Evolutionary conservation across 2,329 filamentous ascomycete species (phyloP), one percentile per base, ranked within the genome.

Genomic region (Fusarium multiceps): DNA sequence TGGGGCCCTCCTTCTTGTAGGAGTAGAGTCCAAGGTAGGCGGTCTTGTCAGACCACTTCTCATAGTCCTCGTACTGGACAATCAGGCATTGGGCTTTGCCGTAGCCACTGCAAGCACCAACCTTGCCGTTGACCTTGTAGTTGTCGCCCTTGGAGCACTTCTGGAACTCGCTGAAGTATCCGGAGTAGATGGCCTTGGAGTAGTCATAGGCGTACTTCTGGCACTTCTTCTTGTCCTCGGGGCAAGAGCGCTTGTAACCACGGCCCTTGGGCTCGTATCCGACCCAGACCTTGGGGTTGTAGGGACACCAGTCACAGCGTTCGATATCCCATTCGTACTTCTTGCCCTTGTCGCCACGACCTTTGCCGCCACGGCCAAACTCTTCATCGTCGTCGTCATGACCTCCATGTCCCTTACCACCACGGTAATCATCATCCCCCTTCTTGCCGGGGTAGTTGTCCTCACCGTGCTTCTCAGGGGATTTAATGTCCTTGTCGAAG

Each of bases 1-100:
- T 60, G 43, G 55, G 54, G 13, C 47, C 49, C 11, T 47, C 32
- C 2, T 53, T 18, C 37, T 63, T 47, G 16, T 55, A 28, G 23
- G 51, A 25, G 53, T 74, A 73, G 45, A 72, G 28, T 13, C 68
- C 69, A 11, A 72, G 66, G 45, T 63, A 71, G 37, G 58, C 58
- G 3, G 30, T 42, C 64, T 72, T 68, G 59, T 69, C 55, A 25
- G 37, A 63, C 23, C 42, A 58, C 50, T 61, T 43, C 30, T 65
- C 55, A 60, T 53, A 69, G 46, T 65, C 60, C 30, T 60, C 42
- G 53, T 73, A 69, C 41, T 60, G 53, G 21, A 71, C 55, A 21
- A 63, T 43, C 53, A 72, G 62, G 40, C 60, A 73, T 11, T 72
- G 55, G 32, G 53, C 48, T n/a, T 56, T 57, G 41, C 60, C 51